These are phyloP conservation scores for Globisporangium iwayamae DNA, from an alignment of 352 stramenopile species.

Conservation along the genomic window DNA sequence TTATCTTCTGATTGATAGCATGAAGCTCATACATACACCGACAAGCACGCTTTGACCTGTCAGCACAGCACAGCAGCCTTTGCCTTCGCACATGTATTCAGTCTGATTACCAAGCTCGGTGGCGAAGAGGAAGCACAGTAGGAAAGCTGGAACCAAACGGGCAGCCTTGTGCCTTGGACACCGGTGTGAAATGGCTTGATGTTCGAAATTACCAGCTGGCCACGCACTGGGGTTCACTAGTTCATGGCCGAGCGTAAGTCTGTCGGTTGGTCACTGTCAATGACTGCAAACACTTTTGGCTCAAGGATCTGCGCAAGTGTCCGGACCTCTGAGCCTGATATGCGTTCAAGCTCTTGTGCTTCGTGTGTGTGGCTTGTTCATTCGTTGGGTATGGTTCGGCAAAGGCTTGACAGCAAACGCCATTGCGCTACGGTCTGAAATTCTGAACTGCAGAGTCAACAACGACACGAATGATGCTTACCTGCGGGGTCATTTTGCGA, in stretches of 20 bases:
- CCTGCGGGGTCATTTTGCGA: background rate
- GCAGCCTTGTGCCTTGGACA: background rate
- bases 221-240: background rate
- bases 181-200: slow-evolving; percentile 12
- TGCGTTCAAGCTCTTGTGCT: background rate
- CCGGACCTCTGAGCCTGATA: background rate
- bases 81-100: background rate
- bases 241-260: background rate
- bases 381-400: background rate
- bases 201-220: slow-evolving; percentile 10
- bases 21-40: background rate
- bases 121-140: background rate
- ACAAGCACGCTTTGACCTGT: background rate
- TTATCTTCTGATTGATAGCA: background rate
- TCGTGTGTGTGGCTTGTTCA: too few relatives aligned
- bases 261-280: background rate
- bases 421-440: background rate
- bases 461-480: background rate
- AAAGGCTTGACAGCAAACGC: background rate
- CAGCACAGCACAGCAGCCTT: background rate
- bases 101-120: background rate
- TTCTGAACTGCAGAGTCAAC: background rate
- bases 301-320: slow-evolving; percentile 1
- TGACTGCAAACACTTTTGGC: background rate
- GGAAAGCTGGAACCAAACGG: too few relatives aligned